A percentile compares a stretch with the other conserved stretches of the same genome.
Conservation (phyloP, 805 yeast species). For the Starmerella scarabaei region DNA sequence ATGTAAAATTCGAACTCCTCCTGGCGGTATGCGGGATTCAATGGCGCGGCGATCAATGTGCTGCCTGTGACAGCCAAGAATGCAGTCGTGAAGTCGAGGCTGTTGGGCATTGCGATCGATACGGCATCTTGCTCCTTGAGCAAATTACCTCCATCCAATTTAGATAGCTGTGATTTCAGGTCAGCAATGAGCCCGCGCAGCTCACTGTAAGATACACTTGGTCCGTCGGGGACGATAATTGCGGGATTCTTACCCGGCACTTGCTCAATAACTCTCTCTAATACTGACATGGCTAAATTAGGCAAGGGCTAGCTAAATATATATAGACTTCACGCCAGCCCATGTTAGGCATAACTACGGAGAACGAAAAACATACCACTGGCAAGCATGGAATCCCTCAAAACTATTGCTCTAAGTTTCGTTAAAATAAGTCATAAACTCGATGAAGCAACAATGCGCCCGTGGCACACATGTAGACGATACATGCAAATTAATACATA, state of each 20-base stretch:
- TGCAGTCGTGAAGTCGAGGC: conserved; percentile 43
- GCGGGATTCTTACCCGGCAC: conserved; percentile 16
- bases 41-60: conserved; percentile 52
- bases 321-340: too few species aligned
- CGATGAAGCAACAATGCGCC: too few species aligned
- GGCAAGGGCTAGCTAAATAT: too few species aligned
- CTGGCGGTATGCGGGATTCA: conserved; percentile 50
- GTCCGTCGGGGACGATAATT: conserved; percentile 35
- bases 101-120: conserved; percentile 50
- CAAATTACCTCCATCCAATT: conserved; percentile 15
- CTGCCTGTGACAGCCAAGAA: conserved; percentile 47
- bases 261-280: conserved; percentile 9
- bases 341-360: neutral
- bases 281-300: conserved; percentile 14
- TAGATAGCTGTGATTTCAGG: conserved; percentile 33
- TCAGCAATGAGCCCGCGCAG: conserved; percentile 36
- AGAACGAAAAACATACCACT: neutral
- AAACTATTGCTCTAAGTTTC: too few species aligned
- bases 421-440: too few species aligned
- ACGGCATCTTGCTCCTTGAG: conserved; percentile 36
- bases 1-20: conserved; percentile 53
- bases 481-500: too few species aligned
- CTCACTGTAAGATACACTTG: conserved; percentile 34
- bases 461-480: too few species aligned
- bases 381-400: too few species aligned